Base-by-base conservation (phyloP, 306 rosid species). In the Aeschynomene evenia region DNA sequence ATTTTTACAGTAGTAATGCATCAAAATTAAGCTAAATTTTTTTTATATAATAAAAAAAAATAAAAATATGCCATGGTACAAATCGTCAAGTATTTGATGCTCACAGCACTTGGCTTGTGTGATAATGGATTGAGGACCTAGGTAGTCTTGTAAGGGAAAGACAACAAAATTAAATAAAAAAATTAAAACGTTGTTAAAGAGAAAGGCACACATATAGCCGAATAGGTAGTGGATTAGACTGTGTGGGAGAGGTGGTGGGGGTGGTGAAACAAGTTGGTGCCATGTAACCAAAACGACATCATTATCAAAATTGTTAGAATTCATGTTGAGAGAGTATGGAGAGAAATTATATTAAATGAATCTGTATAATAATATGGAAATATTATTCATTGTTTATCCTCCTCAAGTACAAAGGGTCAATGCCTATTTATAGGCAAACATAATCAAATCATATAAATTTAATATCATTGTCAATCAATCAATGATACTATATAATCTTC, bases 171-270 rank as follows among this genome's bases (percentile, higher is more conserved):
- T 12, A 14, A 24, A 23, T 5, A 2, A 4, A 20, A 45, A 50
- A 9, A 16, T 15, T 4, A 4, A 70, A 61, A 76, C 51, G 26
- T 24, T 68, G 26, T 24, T 68, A 74, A 68, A 69, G 54, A 63
- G 57, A 83, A 77, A 34, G 75, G 71, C 75, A 55, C 75, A 55
- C 5, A 28, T 28, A 28, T 66, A 37, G 40, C 58, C 12, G 37
- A 70, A 62, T 57, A 68, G 74, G 45, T 73, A 76, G 82, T 79
- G 88, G 86, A 78, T 80, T 73, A 42, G 65, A 76, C 73, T 77
- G 64, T 58, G 68, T 69, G 55, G 53, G 71, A 65, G 81, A 80
- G 78, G 82, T 72, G 81, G n/a, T n/a, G n/a, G n/a, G 87, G 69
- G 62, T 71, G 73, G 71, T 58, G 71, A 59, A 72, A 49, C 78